Percentiles rank a stretch among this genome's conserved stretches.
Evolutionary conservation across 148 eudicot genomes (phyloP).

Genomic region (Heliamphora exappendiculata): DNA sequence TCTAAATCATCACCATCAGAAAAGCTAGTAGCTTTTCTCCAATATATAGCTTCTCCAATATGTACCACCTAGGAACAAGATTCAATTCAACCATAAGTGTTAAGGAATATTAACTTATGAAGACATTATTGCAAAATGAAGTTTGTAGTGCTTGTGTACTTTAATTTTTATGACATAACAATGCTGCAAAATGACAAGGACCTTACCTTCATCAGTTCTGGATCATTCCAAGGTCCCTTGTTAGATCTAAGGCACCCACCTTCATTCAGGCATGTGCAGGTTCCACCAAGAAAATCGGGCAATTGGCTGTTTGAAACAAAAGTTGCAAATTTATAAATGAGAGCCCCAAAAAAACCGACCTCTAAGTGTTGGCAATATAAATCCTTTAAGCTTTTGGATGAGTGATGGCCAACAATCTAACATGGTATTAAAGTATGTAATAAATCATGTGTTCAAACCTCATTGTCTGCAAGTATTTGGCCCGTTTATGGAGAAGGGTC

Average conservation of each 20-base stretch:
- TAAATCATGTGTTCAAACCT: too few relatives aligned
- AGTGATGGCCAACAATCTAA: too few relatives aligned
- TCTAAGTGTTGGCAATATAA: too few relatives aligned
- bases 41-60: conserved; percentile 45
- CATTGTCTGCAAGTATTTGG: too few relatives aligned
- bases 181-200: background rate
- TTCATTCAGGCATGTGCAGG: conserved; percentile 59
- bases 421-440: too few relatives aligned
- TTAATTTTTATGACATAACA: background rate
- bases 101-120: background rate
- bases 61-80: conserved; percentile 55
- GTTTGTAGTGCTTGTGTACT: background rate
- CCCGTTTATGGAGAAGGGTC: too few relatives aligned
- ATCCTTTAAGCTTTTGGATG: too few relatives aligned
- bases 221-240: conserved; percentile 96
- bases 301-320: conserved; percentile 54
- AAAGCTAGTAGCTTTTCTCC: conserved; percentile 47
- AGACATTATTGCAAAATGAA: conserved; percentile 6
- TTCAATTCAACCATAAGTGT: conserved; percentile 4
- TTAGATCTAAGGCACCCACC: conserved; percentile 88
- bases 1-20: conserved; percentile 64
- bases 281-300: conserved; percentile 91
- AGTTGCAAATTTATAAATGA: conserved; percentile 10
- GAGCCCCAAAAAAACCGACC: background rate
- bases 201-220: conserved; percentile 79